Evolutionary conservation across 805 yeast genomes (phyloP), one percentile per base, ranked within the genome.

Genomic region (Yarrowia sp.): DNA sequence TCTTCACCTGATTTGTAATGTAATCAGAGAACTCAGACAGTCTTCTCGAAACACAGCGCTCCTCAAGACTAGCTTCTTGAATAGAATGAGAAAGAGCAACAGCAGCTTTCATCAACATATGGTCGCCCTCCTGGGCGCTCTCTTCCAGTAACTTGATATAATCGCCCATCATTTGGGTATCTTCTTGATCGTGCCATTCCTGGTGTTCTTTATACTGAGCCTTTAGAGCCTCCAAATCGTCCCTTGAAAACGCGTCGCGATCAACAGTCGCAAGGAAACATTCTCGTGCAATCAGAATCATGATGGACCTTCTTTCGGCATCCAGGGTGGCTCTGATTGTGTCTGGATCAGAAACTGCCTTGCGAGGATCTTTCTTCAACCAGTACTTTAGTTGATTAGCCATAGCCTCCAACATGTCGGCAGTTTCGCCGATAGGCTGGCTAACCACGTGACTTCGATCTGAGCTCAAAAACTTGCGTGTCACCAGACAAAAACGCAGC

Each of bases 401-500:
- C 40, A 50, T n/a, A 1, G 33, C 58, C 12, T 14, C 12, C 10
- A 52, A n/a, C 9, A 52, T 52, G 4, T 17, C 43, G 8, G 19
- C 58, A 8, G 20, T 13, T 10, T 17, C 33, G 24, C 17, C 14
- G n/a, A 52, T 36, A 52, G 7, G n/a, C n/a, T 10, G 24, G 39
- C 13, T 36, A 24, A 24, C 30, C 38, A 36, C 38, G 10, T 36
- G 12, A 10, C 9, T 33, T 5, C 55, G 55, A 10, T 34, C 40
- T 30, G 40, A 3, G 6, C 24, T 33, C 12, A 50, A 24, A 20
- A 34, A 34, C n/a, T 17, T 34, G 24, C 40, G 40, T 17, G 58
- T 52, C 13, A 52, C 38, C 9, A 52, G 58, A 36, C 43, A 38
- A 43, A 52, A 52, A 14, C 43, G 43, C 10, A 52, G 58, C 33